Evolutionary conservation across 1,139 yeast species (phyloP), one percentile per base, ranked within the genome.

Genomic region (Sugiyamaella neomexicana): DNA sequence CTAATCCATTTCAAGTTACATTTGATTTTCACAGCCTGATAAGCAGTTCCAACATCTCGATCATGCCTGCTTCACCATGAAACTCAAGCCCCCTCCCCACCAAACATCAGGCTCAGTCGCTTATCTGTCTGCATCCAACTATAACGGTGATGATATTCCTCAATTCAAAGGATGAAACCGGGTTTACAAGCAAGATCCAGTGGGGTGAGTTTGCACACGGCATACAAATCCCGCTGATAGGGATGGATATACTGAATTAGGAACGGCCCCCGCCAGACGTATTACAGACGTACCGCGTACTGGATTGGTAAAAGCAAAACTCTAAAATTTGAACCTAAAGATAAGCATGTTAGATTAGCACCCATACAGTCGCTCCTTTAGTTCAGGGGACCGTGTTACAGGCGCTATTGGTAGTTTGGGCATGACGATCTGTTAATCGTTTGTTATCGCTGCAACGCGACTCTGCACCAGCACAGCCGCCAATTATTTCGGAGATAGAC

Each of bases 241-340:
- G 42, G 42, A 12, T 38, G 8, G 25, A 17, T 38, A 16, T 38
- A 10, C 42, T 38, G 12, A 20, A 38, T 38, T 17, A 17, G 42
- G 42, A 37, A 36, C 39, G 5, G 27, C 42, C 42, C 42, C 42
- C 42, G 42, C 42, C 42, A 17, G 40, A 12, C 13, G 10, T 12
- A 15, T 20, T 20, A 20, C 3, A 20, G 34, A 29, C 34, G 10
- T 9, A 12, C 34, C n/a, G 34, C 34, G 7, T 29, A 29, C n/a
- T 29, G 3, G 10, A 12, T 29, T 7, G 34, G 34, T 3, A 29
- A 29, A 9, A 29, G 34, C n/a, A 9, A 7, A 29, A 29, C 8
- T 3, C 7, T 12, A 9, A 29, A 9, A 29, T 2, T 12, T 7
- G 34, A 9, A 29, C 34, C 34, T 29, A 29, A 29, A 29, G 34